These are phyloP conservation scores for Leccinum rimulosum DNA, from an alignment of 768 basidiomycete species.

Conservation along the genomic window DNA sequence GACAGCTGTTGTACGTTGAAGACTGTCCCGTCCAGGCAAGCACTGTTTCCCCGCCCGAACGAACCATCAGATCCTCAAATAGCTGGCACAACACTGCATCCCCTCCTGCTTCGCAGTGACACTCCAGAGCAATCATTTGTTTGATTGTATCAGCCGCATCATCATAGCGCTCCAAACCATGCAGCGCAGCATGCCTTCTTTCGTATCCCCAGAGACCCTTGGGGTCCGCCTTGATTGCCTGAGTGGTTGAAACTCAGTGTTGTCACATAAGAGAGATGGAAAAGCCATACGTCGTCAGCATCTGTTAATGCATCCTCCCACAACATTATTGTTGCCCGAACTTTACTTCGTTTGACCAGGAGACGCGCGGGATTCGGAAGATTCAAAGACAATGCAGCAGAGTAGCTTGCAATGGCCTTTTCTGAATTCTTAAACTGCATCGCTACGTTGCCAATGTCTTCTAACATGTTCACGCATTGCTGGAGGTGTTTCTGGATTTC, in stretches of 20 bases:
- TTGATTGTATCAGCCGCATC: background rate
- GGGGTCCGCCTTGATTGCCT: conserved; percentile 6
- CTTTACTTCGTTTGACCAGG: conserved; percentile 10
- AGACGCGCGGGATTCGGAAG: background rate
- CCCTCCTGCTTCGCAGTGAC: too few species aligned
- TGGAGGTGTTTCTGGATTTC: background rate
- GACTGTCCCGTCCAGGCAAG: too few species aligned
- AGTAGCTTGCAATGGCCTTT: background rate
- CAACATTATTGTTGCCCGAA: background rate
- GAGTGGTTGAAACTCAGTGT: background rate
- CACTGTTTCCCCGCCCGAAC: too few species aligned
- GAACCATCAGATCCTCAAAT: too few species aligned
- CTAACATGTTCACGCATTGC: background rate
- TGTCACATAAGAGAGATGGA: too few species aligned
- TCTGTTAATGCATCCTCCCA: conserved; percentile 12
- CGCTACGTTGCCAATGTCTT: background rate
- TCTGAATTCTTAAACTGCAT: background rate
- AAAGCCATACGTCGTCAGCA: too few species aligned
- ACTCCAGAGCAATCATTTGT: too few species aligned
- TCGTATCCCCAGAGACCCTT: background rate
- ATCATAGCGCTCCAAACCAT: background rate
- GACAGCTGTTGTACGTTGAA: too few species aligned
- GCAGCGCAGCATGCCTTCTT: background rate
- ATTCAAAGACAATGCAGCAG: background rate
- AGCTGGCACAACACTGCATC: too few species aligned